Evolutionary conservation across 192 early-diverging fungal species (phyloP).

Genomic region (Chytriomyces hyalinus): DNA sequence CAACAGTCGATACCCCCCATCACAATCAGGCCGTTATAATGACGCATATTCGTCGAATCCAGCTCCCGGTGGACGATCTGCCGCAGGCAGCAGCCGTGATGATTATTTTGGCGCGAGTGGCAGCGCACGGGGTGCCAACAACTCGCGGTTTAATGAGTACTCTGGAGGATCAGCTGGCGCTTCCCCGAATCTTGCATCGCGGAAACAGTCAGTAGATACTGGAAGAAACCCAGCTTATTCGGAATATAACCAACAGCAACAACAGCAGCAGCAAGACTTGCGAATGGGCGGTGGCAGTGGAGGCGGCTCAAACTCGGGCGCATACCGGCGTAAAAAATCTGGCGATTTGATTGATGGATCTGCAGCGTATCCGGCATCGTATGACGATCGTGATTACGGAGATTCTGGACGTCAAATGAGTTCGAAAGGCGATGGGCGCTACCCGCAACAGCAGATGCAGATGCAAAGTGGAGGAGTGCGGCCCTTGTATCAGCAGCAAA

Average conservation of each 20-base stretch:
- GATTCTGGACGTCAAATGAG: too few species aligned
- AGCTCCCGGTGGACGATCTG: neutral
- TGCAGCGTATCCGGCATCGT: neutral
- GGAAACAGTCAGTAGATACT: neutral
- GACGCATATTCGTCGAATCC: neutral
- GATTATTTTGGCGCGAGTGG: neutral
- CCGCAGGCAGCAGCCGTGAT: neutral
- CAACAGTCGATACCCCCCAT: neutral
- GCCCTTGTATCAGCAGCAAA: neutral
- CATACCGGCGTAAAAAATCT: neutral
- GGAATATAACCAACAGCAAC: neutral
- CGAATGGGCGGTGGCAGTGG: too few species aligned
- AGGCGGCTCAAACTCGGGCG: neutral
- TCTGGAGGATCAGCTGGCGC: too few species aligned
- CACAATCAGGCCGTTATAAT: neutral
- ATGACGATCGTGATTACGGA: neutral
- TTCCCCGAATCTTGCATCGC: neutral
- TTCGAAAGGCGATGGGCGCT: too few species aligned
- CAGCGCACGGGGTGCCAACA: too few species aligned
- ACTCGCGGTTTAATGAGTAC: too few species aligned
- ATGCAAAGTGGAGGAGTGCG: neutral
- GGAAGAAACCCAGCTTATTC: neutral
- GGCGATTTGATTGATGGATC: neutral
- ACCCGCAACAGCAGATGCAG: too few species aligned
- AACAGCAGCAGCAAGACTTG: too few species aligned